A percentile compares a stretch with the other conserved stretches of the same genome.
These are phyloP conservation scores for Volvox africanus DNA, from an alignment of 139 green algal species.

Conservation along the genomic window DNA sequence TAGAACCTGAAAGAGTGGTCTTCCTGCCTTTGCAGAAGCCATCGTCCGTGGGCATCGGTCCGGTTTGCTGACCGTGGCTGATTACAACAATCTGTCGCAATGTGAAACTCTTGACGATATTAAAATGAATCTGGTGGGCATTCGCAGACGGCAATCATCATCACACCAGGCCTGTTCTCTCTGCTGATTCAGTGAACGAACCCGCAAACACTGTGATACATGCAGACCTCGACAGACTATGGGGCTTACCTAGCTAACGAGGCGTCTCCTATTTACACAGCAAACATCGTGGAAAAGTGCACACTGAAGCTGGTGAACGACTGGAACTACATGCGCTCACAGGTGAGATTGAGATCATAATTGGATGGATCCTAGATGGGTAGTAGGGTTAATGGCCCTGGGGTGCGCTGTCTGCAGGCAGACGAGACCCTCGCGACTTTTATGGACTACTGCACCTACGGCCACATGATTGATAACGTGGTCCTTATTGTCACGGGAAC, in stretches of 20 bases:
- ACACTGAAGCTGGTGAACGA: conserved; percentile 98
- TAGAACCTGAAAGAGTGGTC: not conserved
- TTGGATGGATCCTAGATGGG: too few species aligned
- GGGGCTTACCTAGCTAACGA: conserved; percentile 92
- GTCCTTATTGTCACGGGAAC: conserved; percentile 98
- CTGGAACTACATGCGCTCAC: conserved; percentile 90
- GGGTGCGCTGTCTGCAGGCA: conserved; percentile 75
- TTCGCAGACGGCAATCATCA: not conserved
- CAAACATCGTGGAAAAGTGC: conserved; percentile 95
- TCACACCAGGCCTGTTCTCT: not conserved
- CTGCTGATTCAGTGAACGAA: too few species aligned
- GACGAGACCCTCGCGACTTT: conserved; percentile 91
- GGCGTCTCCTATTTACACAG: conserved; percentile 92
- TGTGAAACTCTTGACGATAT: conserved; percentile 98
- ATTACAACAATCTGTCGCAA: conserved; percentile 99
- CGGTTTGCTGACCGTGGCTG: conserved; percentile 88
- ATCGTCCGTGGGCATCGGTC: conserved; percentile 93
- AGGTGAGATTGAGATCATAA: conserved; percentile 60
- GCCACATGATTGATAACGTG: conserved; percentile 99
- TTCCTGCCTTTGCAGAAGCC: conserved; percentile 80
- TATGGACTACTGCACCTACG: conserved; percentile 98
- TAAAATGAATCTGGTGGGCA: conserved; percentile 96
- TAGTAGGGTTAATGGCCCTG: too few species aligned
- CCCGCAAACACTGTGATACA: not conserved
- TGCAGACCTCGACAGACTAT: conserved; percentile 93